Evolutionary conservation across 768 basidiomycete species (phyloP).

Genomic region (Tricholoma flavovirens): DNA sequence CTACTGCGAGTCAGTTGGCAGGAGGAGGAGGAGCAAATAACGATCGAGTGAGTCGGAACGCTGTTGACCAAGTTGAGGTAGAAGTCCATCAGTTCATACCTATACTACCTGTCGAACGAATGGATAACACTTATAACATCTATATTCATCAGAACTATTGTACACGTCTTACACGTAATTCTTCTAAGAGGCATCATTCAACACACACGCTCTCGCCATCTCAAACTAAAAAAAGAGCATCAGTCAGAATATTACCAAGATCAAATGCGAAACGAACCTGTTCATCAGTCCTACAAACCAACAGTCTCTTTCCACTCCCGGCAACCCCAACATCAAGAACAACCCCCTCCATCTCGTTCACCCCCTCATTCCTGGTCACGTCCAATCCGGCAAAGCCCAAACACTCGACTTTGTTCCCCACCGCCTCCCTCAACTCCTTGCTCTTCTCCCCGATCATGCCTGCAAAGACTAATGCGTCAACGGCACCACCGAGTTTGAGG

Average conservation of each 20-base stretch:
- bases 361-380: slow-evolving; percentile 36
- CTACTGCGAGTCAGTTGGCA: too few species aligned
- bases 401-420: slow-evolving; percentile 49
- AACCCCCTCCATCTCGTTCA: slow-evolving; percentile 29
- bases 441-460: slow-evolving; percentile 86
- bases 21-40: too few species aligned
- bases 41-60: too few species aligned
- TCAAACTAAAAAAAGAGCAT: slow-evolving; percentile 23
- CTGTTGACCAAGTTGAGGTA: too few species aligned
- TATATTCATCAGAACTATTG: too few species aligned
- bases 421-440: slow-evolving; percentile 50
- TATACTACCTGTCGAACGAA: too few species aligned
- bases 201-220: slow-evolving; percentile 35
- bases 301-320: slow-evolving; percentile 28
- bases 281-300: slow-evolving; percentile 67
- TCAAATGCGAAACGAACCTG: slow-evolving; percentile 33
- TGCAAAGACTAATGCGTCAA: slow-evolving; percentile 81
- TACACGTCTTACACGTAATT: too few species aligned
- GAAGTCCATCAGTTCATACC: too few species aligned
- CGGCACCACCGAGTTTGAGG: slow-evolving; percentile 57
- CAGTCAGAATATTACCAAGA: not conserved
- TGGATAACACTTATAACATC: too few species aligned
- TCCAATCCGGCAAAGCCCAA: slow-evolving; percentile 58
- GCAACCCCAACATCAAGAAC: slow-evolving; percentile 43
- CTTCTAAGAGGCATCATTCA: slow-evolving; percentile 24